Evolutionary conservation across 768 basidiomycete species (phyloP), one percentile per base, ranked within the genome.

Genomic region (Mycena sanguinolenta): DNA sequence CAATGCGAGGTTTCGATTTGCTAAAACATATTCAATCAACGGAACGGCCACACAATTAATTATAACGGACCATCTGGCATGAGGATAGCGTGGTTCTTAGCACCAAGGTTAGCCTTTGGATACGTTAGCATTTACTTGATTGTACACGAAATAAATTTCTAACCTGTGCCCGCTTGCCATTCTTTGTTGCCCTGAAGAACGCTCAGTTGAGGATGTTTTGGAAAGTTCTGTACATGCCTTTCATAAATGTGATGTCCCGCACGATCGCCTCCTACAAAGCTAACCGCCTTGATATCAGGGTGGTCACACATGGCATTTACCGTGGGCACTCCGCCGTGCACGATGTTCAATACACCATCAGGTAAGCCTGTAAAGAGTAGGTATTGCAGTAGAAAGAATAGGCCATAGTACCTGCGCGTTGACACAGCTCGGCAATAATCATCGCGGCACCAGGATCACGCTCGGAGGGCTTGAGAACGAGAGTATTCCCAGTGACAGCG

Each of bases 371-470:
- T 25, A 67, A 58, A 52, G 25, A 49, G 8, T 44, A 17, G 63
- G 28, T 13, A 39, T 4, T 50, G 49, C 27, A 28, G 55, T 39
- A 38, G 10, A 30, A 60, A 50, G 7, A 28, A 53, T 30, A 19
- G 27, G 58, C 19, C n/a, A 39, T 14, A 70, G 72, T 62, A 89
- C 90, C 95, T 65, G 97, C 96, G 63, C 90, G 90, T 80, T 95
- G 90, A 77, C 95, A 96, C 4, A 98, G 87, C 81, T 99, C 97
- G 36, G 96, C 96, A 70, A 99, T 96, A 64, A 99, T 97, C 93
- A 98, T 96, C 8, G 96, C 92, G 17, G 98, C 97, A 57, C 97
- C 97, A 17, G 97, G 97, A 78, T 98, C 97, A 28, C 97, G 91
- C 79, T 99, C 97, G 2, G 95, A 96, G 23, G 97, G 97, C 77